These are phyloP conservation scores for Rhodotorula kratochvilovae DNA, from an alignment of 768 basidiomycete genomes.

Conservation along the genomic window DNA sequence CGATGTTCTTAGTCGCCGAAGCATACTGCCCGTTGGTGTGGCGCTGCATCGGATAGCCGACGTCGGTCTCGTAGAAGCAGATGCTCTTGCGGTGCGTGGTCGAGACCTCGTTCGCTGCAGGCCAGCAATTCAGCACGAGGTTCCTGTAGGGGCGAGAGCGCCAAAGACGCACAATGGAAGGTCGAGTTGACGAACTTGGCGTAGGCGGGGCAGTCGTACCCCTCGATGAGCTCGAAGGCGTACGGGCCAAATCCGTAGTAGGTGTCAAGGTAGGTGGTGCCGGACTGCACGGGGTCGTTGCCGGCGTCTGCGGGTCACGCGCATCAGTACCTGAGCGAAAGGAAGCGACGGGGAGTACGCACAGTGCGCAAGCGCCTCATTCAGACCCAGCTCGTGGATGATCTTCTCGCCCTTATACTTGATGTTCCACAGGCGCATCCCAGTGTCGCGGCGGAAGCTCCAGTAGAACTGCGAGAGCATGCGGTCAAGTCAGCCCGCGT, in stretches of 20 bases:
- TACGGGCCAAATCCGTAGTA: constrained; percentile 42
- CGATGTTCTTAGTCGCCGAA: constrained; percentile 39
- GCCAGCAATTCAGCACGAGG: no score
- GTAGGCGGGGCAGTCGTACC: constrained; percentile 46
- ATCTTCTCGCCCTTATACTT: constrained; percentile 42
- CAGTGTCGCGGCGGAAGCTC: constrained; percentile 43
- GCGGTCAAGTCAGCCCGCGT: no score
- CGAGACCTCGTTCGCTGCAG: constrained; percentile 38
- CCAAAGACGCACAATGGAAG: constrained; percentile 40
- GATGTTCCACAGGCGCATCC: constrained; percentile 42
- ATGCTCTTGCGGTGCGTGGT: constrained; percentile 44
- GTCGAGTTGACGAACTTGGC: constrained; percentile 44
- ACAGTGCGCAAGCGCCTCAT: constrained; percentile 44
- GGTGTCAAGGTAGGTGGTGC: constrained; percentile 37
- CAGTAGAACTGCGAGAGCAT: constrained; percentile 40
- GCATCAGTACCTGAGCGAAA: no score
- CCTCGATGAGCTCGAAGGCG: constrained; percentile 44
- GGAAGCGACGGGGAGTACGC: no score
- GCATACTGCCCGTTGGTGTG: constrained; percentile 42
- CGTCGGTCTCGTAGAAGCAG: constrained; percentile 38
- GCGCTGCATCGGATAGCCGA: constrained; percentile 43
- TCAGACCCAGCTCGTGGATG: constrained; percentile 43
- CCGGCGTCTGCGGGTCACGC: constrained; percentile 20
- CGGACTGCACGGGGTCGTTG: constrained; percentile 41
- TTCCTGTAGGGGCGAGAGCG: not conserved